Evolutionary conservation across 805 yeast species (phyloP).

Genomic region (Clavispora phyllophila): DNA sequence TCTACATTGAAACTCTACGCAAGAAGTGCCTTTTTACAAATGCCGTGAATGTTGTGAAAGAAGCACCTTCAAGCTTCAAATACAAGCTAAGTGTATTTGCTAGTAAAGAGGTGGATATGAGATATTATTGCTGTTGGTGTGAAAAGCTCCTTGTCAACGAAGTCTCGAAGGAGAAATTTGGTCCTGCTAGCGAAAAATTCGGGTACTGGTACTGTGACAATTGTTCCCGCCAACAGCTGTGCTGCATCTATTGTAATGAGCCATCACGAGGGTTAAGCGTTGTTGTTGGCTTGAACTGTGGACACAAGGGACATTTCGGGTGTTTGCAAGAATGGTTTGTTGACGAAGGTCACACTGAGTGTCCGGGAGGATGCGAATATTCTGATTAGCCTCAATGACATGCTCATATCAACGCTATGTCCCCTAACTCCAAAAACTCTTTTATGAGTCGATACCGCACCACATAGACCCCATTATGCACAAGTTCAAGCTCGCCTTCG

Average conservation of each 20-base stretch:
- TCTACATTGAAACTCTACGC: constrained; percentile 52
- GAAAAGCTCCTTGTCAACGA: constrained; percentile 57
- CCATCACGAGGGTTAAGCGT: constrained; percentile 71
- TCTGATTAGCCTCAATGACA: neutral
- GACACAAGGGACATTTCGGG: constrained; percentile 80
- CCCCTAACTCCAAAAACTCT: constrained; percentile 32
- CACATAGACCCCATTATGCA: constrained; percentile 66
- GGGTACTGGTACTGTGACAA: constrained; percentile 86
- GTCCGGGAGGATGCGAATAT: constrained; percentile 71
- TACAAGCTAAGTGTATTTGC: constrained; percentile 27
- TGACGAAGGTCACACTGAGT: constrained; percentile 55
- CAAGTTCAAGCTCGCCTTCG: constrained; percentile 26
- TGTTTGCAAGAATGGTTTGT: constrained; percentile 78
- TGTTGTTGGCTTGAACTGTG: constrained; percentile 59
- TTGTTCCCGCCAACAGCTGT: constrained; percentile 55
- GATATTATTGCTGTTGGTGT: constrained; percentile 60
- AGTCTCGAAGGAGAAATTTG: constrained; percentile 36
- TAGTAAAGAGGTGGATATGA: constrained; percentile 30
- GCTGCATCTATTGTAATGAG: constrained; percentile 75
- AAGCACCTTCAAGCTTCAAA: constrained; percentile 27
- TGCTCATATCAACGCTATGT: constrained; percentile 30
- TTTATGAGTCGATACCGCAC: constrained; percentile 52
- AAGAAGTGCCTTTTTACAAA: constrained; percentile 47
- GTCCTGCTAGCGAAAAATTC: constrained; percentile 26
- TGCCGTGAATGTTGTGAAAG: constrained; percentile 53